Evolutionary conservation across 257 asterid species (phyloP), one percentile per base, ranked within the genome.

Genomic region (Lycium barbarum): DNA sequence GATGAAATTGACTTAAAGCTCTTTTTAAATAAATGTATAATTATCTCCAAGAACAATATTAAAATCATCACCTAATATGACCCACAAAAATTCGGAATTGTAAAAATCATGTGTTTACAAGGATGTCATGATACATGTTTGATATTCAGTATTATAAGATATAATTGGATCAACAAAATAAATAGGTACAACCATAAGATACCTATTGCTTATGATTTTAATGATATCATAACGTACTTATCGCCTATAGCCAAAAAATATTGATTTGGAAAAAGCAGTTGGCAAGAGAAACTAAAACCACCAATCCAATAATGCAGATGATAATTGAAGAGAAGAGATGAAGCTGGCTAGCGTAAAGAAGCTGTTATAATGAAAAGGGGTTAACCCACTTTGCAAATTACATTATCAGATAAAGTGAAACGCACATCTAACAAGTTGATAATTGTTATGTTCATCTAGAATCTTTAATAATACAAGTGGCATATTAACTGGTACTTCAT

Each of bases 321-420:
- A 38, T 67, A 35, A 67, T 67, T 67, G 49, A 67, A 67, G 74
- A 67, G 20, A 35, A 66, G 74, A 67, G 74, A 35, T 35, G 49
- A 67, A 14, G 51, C 20, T 67, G 49, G 35, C 49, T 14, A 67
- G 49, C 13, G 20, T 67, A 68, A 68, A 68, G 51, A 8, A 36
- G 15, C 76, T 7, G 13, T 36, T 68, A 68, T 22, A 36, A 68
- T 14, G 51, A 17, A 15, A 68, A 68, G 53, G 5, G 0, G 26
- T 68, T 3, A 36, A 15, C 20, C 73, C 51, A 68, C 51, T 68
- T 68, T 15, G 17, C 76, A 68, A 36, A 36, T 51, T 68, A 68
- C 8, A 0, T 38, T 68, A 14, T 68, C 76, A 68, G 26, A 68
- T 36, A 38, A 66, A 68, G 74, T 68, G 26, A 68, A 68, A 15